A percentile compares a stretch with the other conserved stretches of the same genome.
These are phyloP conservation scores for Lantana camara DNA, from an alignment of 257 asterid species.

Conservation along the genomic window DNA sequence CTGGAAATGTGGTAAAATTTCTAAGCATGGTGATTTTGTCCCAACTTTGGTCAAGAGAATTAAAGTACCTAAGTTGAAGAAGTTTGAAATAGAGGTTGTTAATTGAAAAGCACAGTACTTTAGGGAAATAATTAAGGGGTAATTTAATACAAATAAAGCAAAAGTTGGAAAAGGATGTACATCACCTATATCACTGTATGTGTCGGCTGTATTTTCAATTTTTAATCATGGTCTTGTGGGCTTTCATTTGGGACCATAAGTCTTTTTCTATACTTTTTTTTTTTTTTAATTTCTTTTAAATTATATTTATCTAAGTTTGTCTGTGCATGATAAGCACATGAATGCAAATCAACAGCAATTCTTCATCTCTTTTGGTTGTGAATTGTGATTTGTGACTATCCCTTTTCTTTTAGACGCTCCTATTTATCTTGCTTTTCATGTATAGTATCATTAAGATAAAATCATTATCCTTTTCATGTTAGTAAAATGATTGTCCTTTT, in stretches of 20 bases:
- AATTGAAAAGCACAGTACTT: not conserved
- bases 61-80: not conserved
- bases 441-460: no score
- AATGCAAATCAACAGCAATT: no score
- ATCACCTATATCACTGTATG: not conserved
- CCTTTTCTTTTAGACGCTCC: no score
- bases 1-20: not conserved
- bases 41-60: not conserved
- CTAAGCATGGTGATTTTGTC: not conserved
- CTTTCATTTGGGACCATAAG: not conserved
- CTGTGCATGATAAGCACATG: no score
- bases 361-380: no score
- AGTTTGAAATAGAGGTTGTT: constrained; percentile 11
- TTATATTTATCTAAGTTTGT: no score
- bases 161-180: constrained; percentile 16
- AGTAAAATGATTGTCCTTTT: no score
- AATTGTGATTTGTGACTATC: no score
- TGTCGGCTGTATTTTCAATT: constrained; percentile 6
- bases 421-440: no score
- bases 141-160: constrained; percentile 6
- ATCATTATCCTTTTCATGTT: not conserved
- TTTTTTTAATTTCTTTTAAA: not conserved
- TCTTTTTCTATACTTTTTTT: not conserved
- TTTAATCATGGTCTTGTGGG: not conserved
- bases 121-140: not conserved